phyloP scores from a whole-genome alignment of 2,329 filamentous ascomycete genomes.

The Paraphoma chrysanthemicola region DNA sequence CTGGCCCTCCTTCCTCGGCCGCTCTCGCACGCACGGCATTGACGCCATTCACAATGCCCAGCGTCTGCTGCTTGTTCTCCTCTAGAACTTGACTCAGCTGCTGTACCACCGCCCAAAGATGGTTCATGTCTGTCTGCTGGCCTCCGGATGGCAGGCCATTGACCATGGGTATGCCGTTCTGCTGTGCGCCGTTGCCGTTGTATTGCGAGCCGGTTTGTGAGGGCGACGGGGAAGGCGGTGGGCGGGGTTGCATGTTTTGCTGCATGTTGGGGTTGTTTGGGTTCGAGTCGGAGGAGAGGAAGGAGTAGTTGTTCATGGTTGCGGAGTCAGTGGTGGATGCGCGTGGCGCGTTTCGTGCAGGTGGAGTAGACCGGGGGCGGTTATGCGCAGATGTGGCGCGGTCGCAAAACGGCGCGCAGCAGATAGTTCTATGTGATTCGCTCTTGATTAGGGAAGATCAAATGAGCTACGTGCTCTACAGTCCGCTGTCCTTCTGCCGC shows the following conservation, averaged over 20 bases:
- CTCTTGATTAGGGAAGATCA: too few relatives aligned
- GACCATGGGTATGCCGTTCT: conserved; percentile 47
- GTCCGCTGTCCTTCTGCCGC: too few relatives aligned
- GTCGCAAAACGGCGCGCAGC: background rate
- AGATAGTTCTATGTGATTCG: too few relatives aligned
- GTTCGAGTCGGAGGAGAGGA: conserved; percentile 38
- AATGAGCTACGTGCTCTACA: too few relatives aligned
- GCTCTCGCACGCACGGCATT: conserved; percentile 46
- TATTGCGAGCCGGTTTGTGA: conserved; percentile 34
- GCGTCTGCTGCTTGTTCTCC: conserved; percentile 49
- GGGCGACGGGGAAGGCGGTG: conserved; percentile 43
- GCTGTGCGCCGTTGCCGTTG: conserved; percentile 41
- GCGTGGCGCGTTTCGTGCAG: conserved; percentile 11
- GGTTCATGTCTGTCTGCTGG: conserved; percentile 53
- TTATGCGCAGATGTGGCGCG: background rate
- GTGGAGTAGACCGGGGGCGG: conserved; percentile 7
- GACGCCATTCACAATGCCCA: conserved; percentile 47
- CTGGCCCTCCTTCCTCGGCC: conserved; percentile 42
- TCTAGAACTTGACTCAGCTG: conserved; percentile 49
- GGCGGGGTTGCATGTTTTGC: conserved; percentile 30
- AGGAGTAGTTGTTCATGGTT: conserved; percentile 48
- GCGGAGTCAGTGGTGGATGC: conserved; percentile 5
- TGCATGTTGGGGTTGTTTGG: conserved; percentile 16
- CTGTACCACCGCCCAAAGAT: conserved; percentile 51
- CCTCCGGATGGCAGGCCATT: conserved; percentile 49